These are phyloP conservation scores for Cryomyces antarcticus DNA, from an alignment of 495 filamentous ascomycete genomes.

Conservation along the genomic window DNA sequence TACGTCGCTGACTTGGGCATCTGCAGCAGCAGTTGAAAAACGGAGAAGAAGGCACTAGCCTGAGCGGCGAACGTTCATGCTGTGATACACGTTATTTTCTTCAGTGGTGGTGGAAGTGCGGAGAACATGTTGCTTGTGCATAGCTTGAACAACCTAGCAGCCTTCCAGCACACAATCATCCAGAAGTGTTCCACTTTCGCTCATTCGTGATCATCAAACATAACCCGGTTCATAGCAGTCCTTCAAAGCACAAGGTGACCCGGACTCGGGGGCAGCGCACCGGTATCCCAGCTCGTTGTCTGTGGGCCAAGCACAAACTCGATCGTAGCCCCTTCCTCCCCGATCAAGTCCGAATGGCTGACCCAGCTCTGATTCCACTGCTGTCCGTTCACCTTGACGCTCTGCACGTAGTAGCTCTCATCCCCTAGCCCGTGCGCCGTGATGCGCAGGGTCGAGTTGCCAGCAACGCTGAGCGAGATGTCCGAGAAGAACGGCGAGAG, in stretches of 20 bases:
- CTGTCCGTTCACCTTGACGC: slow-evolving; percentile 16
- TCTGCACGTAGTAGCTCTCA: slow-evolving; percentile 16
- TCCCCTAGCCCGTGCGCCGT: slow-evolving; percentile 12
- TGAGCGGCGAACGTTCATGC: no score
- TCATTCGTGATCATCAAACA: no score
- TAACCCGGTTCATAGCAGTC: no score
- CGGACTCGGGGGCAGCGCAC: slow-evolving; percentile 15
- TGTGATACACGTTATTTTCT: no score
- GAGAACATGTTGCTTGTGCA: no score
- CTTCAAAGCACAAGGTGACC: slow-evolving; percentile 18
- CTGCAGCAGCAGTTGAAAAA: no score
- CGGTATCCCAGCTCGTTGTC: slow-evolving; percentile 15
- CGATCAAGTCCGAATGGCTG: slow-evolving; percentile 15
- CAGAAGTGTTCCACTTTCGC: no score
- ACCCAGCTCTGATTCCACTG: slow-evolving; percentile 17
- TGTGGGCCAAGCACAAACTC: slow-evolving; percentile 13
- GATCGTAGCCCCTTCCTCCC: slow-evolving; percentile 16
- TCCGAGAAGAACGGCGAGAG: slow-evolving; percentile 16
- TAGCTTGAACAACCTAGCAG: no score
- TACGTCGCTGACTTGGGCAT: no score
- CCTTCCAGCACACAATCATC: no score
- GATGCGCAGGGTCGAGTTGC: slow-evolving; percentile 14
- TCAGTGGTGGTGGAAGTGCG: no score
- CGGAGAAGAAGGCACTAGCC: no score
- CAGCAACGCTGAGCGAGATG: slow-evolving; percentile 14